Base-by-base conservation (phyloP, 2,329 filamentous ascomycete genomes). In the Claviceps cyperi region DNA sequence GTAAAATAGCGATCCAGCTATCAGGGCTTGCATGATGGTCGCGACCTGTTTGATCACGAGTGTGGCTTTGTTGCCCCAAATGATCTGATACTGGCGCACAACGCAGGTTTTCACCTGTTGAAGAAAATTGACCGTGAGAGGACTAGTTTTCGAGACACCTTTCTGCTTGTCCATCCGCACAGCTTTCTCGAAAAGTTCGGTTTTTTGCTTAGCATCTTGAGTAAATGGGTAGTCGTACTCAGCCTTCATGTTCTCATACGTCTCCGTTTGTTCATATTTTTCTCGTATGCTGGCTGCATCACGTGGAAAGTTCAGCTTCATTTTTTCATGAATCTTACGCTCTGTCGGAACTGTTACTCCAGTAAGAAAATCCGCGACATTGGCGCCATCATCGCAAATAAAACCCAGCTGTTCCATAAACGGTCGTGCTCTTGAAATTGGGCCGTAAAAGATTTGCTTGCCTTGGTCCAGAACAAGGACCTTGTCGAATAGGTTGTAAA, bases 401-500 rank as follows among this genome's bases (percentile, higher is more conserved):
- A 86, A 85, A 0, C 83, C 82, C 1, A 80, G 64, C 0, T 69
- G 63, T 57, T 84, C 79, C 72, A 86, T 81, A 57, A 81, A 86
- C 0, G 77, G 75, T 4, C 71, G 65, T 0, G 82, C 82, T 52
- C 80, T 68, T 5, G 70, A 63, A 55, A 71, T 66, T 0, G 80
- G 73, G 0, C 82, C 82, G 54, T 82, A 84, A 65, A 75, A 86
- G 44, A 84, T 72, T 56, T 85, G 63, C 53, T 79, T 77, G 45
- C 82, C 82, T 51, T 78, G 74, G 45, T 85, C 80, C 3, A 86
- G 70, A 8, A 86, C 74, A 0, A 85, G 68, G 0, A 84, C 80
- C 58, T 85, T 86, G 60, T 86, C 81, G 59, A 86, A 85, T 0
- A 81, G 70, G 24, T 83, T 69, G 60, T 83, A 84, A 52, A 86